Conservation (phyloP, 2,329 filamentous ascomycete species). For the Curvularia sp. region DNA sequence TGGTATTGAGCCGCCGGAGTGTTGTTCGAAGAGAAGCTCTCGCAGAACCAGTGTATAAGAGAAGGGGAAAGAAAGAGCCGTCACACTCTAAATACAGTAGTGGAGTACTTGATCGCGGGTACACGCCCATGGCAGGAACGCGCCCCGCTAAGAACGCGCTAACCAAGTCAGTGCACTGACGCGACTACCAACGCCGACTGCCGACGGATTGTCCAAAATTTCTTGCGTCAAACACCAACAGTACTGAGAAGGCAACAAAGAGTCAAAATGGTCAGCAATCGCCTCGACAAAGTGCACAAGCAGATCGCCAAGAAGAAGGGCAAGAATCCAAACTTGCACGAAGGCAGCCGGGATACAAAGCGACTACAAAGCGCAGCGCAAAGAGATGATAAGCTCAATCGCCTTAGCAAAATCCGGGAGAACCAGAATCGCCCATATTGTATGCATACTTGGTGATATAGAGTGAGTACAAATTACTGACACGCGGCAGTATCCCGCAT, state of each 20-base stretch:
- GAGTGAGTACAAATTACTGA: constrained; percentile 8
- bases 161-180: constrained; percentile 20
- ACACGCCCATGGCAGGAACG: constrained; percentile 26
- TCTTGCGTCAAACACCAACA: constrained; percentile 17
- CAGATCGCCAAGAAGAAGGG: constrained; percentile 87
- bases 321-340: constrained; percentile 77
- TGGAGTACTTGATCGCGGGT: constrained; percentile 30
- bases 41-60: constrained; percentile 7
- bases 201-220: constrained; percentile 38
- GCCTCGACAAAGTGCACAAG: constrained; percentile 84
- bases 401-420: constrained; percentile 70
- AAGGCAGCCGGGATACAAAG: constrained; percentile 85
- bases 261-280: constrained; percentile 56
- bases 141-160: constrained; percentile 28
- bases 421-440: constrained; percentile 78
- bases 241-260: constrained; percentile 14
- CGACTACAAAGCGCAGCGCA: constrained; percentile 79
- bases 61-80: constrained; percentile 9
- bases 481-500: constrained; percentile 66
- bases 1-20: background rate
- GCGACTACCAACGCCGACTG: constrained; percentile 8
- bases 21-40: constrained; percentile 8
- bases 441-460: constrained; percentile 50
- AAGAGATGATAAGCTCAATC: constrained; percentile 82
- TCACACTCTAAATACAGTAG: constrained; percentile 23